These are phyloP conservation scores for Cladosporium velox DNA, from an alignment of 2,329 filamentous ascomycete genomes.

Conservation along the genomic window DNA sequence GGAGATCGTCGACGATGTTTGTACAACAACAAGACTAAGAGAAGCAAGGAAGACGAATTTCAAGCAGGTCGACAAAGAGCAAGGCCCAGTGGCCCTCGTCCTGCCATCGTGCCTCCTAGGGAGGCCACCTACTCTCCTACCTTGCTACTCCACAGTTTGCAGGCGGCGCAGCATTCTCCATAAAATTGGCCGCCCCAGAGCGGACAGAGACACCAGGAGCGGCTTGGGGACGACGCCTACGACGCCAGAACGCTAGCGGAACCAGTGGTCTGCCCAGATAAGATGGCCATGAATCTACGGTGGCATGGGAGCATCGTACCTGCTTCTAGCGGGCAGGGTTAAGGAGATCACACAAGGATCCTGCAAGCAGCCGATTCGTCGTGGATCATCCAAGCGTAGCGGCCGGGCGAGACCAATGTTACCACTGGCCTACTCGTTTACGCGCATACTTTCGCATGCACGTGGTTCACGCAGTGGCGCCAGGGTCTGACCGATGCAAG, in stretches of 20 bases:
- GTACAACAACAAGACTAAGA: not conserved
- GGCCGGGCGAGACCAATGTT: not conserved
- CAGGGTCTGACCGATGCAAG: conserved; percentile 16
- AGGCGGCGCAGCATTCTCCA: conserved; percentile 18
- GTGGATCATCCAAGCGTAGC: not conserved
- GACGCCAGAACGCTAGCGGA: conserved; percentile 13
- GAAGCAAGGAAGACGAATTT: not conserved
- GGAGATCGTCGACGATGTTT: conserved; percentile 26
- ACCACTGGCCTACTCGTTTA: not conserved
- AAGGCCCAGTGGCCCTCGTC: not conserved
- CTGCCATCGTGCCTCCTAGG: not conserved
- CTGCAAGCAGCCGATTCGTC: not conserved
- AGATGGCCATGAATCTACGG: conserved; percentile 8
- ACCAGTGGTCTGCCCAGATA: conserved; percentile 4
- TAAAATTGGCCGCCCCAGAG: not conserved
- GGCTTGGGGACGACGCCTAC: conserved; percentile 3
- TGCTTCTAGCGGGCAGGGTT: conserved; percentile 9
- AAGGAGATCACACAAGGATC: conserved; percentile 4
- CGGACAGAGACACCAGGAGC: conserved; percentile 7
- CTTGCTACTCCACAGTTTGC: conserved; percentile 15
- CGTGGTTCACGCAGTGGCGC: conserved; percentile 8
- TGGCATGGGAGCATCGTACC: conserved; percentile 2
- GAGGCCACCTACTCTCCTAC: conserved; percentile 12
- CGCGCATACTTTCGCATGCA: conserved; percentile 11
- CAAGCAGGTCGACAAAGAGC: conserved; percentile 4